Evolutionary conservation across 2,329 filamentous ascomycete genomes (phyloP).

Genomic region (Chaetomiaceae sp.): DNA sequence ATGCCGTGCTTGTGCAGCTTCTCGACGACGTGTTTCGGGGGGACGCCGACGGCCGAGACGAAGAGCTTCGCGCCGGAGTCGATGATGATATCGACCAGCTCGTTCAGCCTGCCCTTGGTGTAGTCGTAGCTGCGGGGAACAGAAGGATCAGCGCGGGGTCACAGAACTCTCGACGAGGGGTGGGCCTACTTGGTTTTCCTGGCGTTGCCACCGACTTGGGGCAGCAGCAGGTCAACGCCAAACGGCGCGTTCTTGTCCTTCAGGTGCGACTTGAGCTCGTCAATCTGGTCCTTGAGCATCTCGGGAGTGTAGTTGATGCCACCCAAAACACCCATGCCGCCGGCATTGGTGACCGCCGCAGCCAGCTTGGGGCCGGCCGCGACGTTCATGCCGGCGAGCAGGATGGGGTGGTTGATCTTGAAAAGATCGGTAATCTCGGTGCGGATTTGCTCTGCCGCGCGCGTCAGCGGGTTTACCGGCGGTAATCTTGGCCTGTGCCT

Average conservation of each 20-base stretch:
- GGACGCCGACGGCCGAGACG: slow-evolving; percentile 92
- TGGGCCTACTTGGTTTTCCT: slow-evolving; percentile 76
- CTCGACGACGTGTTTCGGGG: slow-evolving; percentile 82
- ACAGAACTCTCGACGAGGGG: no score
- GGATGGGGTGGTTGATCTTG: slow-evolving; percentile 92
- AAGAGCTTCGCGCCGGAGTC: slow-evolving; percentile 86
- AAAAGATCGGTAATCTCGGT: slow-evolving; percentile 93
- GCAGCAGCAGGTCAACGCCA: slow-evolving; percentile 86
- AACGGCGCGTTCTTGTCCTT: slow-evolving; percentile 91
- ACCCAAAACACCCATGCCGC: slow-evolving; percentile 92
- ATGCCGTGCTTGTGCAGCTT: slow-evolving; percentile 81
- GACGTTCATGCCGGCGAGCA: slow-evolving; percentile 98
- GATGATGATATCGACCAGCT: slow-evolving; percentile 88
- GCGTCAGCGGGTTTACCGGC: no score
- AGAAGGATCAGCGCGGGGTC: slow-evolving; percentile 3
- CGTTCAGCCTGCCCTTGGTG: slow-evolving; percentile 95
- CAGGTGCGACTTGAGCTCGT: slow-evolving; percentile 84
- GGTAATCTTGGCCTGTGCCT: no score
- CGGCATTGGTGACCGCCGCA: slow-evolving; percentile 93
- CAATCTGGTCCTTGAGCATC: slow-evolving; percentile 92
- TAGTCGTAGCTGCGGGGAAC: slow-evolving; percentile 76
- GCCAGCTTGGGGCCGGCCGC: slow-evolving; percentile 94
- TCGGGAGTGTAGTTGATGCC: slow-evolving; percentile 94
- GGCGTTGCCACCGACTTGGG: slow-evolving; percentile 89
- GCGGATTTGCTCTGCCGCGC: slow-evolving; percentile 68